Conservation (phyloP, 129 eudicot genomes). For the Helianthus tuberosus region DNA sequence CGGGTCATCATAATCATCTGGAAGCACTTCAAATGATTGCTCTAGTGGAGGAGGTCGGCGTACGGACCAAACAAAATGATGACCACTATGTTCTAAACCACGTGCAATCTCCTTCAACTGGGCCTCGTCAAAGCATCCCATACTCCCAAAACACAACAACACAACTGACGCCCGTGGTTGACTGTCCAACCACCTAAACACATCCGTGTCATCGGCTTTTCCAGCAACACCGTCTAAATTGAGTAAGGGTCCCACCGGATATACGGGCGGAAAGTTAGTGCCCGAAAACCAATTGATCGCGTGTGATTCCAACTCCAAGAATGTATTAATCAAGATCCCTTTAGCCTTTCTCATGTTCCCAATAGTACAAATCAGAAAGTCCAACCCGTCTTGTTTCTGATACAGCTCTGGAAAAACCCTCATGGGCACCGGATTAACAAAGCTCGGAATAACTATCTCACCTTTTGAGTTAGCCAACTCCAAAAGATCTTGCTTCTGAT, state of each 20-base stretch:
- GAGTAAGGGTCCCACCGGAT: slow-evolving; percentile 44
- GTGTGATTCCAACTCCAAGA: not conserved
- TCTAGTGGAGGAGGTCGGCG: too few species aligned
- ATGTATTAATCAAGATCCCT: slow-evolving; percentile 41
- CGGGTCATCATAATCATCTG: too few species aligned
- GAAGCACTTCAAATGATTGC: too few species aligned
- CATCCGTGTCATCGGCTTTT: not conserved
- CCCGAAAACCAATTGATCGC: slow-evolving; percentile 26
- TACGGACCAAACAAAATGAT: too few species aligned
- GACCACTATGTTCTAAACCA: too few species aligned
- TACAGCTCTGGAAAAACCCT: slow-evolving; percentile 20
- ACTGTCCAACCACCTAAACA: slow-evolving; percentile 35
- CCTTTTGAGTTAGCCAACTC: too few species aligned
- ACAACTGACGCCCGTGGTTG: slow-evolving; percentile 51
- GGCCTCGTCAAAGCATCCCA: too few species aligned
- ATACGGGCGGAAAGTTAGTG: slow-evolving; percentile 25
- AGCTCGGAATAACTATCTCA: not conserved
- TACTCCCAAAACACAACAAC: not conserved
- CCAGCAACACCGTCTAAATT: slow-evolving; percentile 15
- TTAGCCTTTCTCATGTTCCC: slow-evolving; percentile 19
- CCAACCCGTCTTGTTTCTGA: slow-evolving; percentile 5
- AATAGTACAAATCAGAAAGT: slow-evolving; percentile 7
- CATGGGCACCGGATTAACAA: slow-evolving; percentile 28
- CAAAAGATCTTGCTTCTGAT: too few species aligned
- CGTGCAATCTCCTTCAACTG: too few species aligned